Evolutionary conservation across 208 protist species (phyloP), one percentile per base, ranked within the genome.

Genomic region (Borovskyia barvae): DNA sequence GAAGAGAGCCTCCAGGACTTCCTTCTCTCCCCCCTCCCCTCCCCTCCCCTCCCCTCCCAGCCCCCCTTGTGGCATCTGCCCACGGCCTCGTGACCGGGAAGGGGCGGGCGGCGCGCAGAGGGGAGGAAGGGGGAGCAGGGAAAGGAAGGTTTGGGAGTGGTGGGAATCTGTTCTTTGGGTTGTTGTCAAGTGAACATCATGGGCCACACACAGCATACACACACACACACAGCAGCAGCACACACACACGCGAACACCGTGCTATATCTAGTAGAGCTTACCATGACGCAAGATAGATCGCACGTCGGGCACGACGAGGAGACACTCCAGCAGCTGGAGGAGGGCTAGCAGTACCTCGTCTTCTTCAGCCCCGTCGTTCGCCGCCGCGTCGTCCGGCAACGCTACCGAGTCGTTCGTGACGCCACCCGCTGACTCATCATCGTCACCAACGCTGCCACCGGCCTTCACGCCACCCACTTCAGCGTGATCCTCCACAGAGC

Each of bases 221-320:
- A 24, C 14, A 48, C 4, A 60, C 5, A 29, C 6, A 47, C 9
- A 45, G 25, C 14, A 28, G 8, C 15, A 37, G 58, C 6, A 28
- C 48, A 50, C n/a, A 50, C 1, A 41, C 42, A 55, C 2, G 41
- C 20, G 36, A 25, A 53, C 25, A 47, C 22, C 4, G 15, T 15
- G 19, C 22, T 7, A 46, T 20, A 2, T 24, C 72, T 42, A 85
- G 32, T 65, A 86, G 32, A 79, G 20, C 54, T 80, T 85, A 11
- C 87, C 87, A 12, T 90, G 67, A 4, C 84, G 70, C 24, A 94
- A 66, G 30, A 95, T 69, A 17, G 88, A 92, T 0, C 88, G 70
- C 11, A 92, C 88, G 47, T 95, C 88, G 4, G 88, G 85, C 6
- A 88, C 88, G 17, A 87, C 78, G 20, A 92, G 63, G 55, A 95